phyloP scores from a whole-genome alignment of 2,329 filamentous ascomycete species.

The Colletotrichum theobromicola region DNA sequence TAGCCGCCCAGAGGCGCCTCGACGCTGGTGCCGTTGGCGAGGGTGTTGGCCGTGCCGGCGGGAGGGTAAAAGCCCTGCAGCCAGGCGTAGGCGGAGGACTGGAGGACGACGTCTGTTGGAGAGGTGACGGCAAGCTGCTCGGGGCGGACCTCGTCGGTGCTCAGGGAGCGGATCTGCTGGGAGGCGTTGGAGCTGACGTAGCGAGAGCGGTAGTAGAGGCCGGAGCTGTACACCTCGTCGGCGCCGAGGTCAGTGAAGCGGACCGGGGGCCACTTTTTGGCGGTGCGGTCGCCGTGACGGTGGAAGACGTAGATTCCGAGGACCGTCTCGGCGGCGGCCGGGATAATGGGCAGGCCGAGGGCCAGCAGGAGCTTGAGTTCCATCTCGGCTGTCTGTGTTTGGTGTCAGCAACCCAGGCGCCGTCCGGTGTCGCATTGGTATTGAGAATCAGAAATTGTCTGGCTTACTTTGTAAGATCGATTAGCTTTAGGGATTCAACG shows the following conservation, averaged over 20 bases:
- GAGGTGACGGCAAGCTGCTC: slow-evolving; percentile 76
- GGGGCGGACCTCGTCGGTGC: slow-evolving; percentile 67
- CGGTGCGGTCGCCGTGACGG: slow-evolving; percentile 86
- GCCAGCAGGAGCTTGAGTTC: slow-evolving; percentile 40
- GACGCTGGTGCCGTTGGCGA: slow-evolving; percentile 74
- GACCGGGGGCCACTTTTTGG: slow-evolving; percentile 75
- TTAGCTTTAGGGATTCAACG: background rate
- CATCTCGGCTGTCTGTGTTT: slow-evolving; percentile 33
- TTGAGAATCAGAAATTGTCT: background rate
- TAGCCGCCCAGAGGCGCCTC: slow-evolving; percentile 77
- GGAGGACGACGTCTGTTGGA: slow-evolving; percentile 77
- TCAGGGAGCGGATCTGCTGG: slow-evolving; percentile 69
- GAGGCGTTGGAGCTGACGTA: slow-evolving; percentile 71
- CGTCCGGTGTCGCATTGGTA: background rate
- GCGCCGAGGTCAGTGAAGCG: slow-evolving; percentile 82
- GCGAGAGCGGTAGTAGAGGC: slow-evolving; percentile 75
- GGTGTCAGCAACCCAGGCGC: background rate
- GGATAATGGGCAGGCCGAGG: slow-evolving; percentile 35
- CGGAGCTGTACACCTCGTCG: slow-evolving; percentile 73
- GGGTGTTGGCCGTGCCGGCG: slow-evolving; percentile 62
- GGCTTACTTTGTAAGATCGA: background rate
- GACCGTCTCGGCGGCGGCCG: slow-evolving; percentile 66
- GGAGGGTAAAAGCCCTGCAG: slow-evolving; percentile 89
- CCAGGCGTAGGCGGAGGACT: slow-evolving; percentile 81
- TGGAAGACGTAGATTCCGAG: slow-evolving; percentile 87